Percentiles rank a stretch among this genome's conserved stretches.
Conservation (phyloP, 2,329 filamentous ascomycete genomes). For the Coniella lustricola region DNA sequence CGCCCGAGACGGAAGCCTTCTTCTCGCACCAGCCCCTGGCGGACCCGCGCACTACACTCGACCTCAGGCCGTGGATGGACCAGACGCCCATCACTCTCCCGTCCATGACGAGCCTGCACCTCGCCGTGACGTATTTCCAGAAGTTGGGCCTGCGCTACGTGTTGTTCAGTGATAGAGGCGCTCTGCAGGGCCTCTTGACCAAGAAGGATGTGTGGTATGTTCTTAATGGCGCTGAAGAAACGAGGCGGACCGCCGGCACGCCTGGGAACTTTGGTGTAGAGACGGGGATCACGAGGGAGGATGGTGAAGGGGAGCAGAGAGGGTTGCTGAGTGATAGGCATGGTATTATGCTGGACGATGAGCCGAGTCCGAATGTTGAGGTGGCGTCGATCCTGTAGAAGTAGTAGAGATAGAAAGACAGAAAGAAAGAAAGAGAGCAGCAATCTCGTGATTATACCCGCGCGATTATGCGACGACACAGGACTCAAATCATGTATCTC, state of each 20-base stretch:
- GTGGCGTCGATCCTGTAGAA: slow-evolving; percentile 13
- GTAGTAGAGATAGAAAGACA: neutral
- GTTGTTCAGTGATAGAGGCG: slow-evolving; percentile 75
- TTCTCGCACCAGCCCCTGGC: slow-evolving; percentile 79
- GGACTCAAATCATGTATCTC: no score
- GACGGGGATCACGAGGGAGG: slow-evolving; percentile 32
- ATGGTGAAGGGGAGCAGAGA: slow-evolving; percentile 33
- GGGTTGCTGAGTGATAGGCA: slow-evolving; percentile 34
- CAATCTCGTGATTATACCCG: no score
- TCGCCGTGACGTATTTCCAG: slow-evolving; percentile 92
- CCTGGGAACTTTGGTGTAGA: slow-evolving; percentile 19
- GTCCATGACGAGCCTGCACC: slow-evolving; percentile 65
- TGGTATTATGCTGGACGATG: slow-evolving; percentile 23
- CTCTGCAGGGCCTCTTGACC: slow-evolving; percentile 77
- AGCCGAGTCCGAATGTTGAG: slow-evolving; percentile 18
- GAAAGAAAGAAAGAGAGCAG: no score
- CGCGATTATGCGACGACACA: no score
- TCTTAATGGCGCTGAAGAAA: slow-evolving; percentile 68
- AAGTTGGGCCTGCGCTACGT: slow-evolving; percentile 88
- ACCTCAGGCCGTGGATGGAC: slow-evolving; percentile 97
- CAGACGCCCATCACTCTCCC: slow-evolving; percentile 92
- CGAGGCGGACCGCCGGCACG: slow-evolving; percentile 34
- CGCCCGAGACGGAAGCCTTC: slow-evolving; percentile 68
- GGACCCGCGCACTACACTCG: slow-evolving; percentile 70
- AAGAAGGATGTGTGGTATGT: slow-evolving; percentile 98